Base-by-base conservation (phyloP, 2,329 filamentous ascomycete genomes). In the Fusarium transvaalense region DNA sequence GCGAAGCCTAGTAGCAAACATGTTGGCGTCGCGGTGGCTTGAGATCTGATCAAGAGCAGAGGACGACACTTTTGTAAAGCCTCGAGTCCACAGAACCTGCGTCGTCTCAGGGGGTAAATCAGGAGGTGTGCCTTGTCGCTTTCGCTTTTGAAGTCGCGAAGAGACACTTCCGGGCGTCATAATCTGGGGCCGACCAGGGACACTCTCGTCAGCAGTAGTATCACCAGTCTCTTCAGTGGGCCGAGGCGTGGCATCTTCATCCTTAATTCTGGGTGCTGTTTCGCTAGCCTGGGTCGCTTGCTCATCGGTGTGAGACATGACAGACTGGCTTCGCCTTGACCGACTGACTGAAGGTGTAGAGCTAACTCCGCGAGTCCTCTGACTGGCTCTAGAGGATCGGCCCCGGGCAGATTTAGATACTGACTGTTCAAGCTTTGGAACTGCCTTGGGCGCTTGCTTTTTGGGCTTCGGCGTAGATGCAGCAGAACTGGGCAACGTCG, bases 21-120 rank as follows among this genome's bases (percentile, higher is more conserved):
- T 92, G 69, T 92, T 93, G 45, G 91, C 92, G 71, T 92, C 88
- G 34, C 91, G 90, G 76, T 94, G 92, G 54, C 89, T 91, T 25
- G 89, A 88, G 61, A 94, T 92, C 72, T 93, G 89, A 75, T 94
- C 92, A 67, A 94, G 84, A 14, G 92, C 89, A 6, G 90, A 90
- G 6, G 86, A 87, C 32, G 89, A 91, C 15, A 93, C 92, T 69
- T 91, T 89, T 35, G 90, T 87, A 74, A 95, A 91, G 47, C 91
- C 90, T 47, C 92, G 89, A 15, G 92, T 93, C 83, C 91, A 92
- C 39, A 92, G 83, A 7, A 94, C 91, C 59, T 92, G 86, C 10
- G 87, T 88, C 23, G 88, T 87, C 29, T 90, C 88, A 65, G 81
- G 71, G 80, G 85, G 61, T 80, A 83, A 51, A 76, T 85, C 66